Conservation (phyloP, 208 protist species). For the Leptomonas pyrrhocoris region DNA sequence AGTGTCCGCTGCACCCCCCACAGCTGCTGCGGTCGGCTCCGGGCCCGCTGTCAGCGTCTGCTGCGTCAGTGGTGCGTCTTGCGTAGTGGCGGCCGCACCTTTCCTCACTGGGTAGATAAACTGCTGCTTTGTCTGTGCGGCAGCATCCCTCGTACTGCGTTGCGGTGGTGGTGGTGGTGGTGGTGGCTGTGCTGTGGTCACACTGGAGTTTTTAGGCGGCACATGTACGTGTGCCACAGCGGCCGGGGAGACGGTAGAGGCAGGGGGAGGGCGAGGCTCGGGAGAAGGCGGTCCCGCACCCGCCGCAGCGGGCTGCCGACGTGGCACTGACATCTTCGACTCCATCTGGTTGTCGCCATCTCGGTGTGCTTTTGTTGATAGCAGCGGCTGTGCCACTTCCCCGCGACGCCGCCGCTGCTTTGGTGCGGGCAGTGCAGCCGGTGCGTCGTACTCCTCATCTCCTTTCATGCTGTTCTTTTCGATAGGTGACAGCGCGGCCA, state of each 20-base stretch:
- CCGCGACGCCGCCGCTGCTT: background rate
- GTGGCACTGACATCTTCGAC: background rate
- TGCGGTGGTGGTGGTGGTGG: background rate
- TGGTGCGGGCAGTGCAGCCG: constrained; percentile 10
- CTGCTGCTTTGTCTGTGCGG: background rate
- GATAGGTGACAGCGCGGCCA: background rate
- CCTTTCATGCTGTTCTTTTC: background rate
- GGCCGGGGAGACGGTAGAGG: background rate
- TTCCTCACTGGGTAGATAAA: background rate
- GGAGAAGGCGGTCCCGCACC: constrained; percentile 1
- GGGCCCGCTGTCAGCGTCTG: background rate
- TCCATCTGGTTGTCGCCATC: background rate
- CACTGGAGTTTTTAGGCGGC: background rate
- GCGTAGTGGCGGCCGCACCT: background rate
- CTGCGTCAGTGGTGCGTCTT: background rate
- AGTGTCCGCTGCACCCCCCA: background rate
- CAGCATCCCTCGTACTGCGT: background rate
- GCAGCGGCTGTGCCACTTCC: background rate
- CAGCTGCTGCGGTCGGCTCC: background rate
- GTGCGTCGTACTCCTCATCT: constrained; percentile 1
- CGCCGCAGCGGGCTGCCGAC: background rate
- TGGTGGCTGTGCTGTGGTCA: background rate
- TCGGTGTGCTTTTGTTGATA: background rate
- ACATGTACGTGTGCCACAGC: background rate
- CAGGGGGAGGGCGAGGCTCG: constrained; percentile 8